phyloP scores from a whole-genome alignment of 2,329 filamentous ascomycete species.

The Colletotrichum kahawae region DNA sequence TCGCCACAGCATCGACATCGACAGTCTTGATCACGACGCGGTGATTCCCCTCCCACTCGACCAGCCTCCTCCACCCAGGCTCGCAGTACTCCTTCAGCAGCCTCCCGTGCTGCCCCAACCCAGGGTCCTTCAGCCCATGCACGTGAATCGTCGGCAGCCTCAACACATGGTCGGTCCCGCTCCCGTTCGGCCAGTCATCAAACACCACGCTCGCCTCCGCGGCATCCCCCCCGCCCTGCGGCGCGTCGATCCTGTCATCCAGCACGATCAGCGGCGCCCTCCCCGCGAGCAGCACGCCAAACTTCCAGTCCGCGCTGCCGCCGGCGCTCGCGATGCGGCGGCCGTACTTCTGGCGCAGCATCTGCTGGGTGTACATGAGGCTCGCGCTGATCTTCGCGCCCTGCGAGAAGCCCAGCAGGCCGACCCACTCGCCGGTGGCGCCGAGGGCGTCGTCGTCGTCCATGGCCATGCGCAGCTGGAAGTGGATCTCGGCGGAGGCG shows the following conservation, averaged over 20 bases:
- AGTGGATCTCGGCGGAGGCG: slow-evolving; percentile 44
- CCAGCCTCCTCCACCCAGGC: slow-evolving; percentile 53
- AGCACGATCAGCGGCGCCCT: slow-evolving; percentile 63
- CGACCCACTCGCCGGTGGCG: slow-evolving; percentile 64
- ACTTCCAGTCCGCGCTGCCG: slow-evolving; percentile 52
- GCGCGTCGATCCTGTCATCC: slow-evolving; percentile 36
- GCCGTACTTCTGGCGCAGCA: slow-evolving; percentile 43
- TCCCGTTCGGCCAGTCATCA: slow-evolving; percentile 47
- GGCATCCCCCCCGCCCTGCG: slow-evolving; percentile 26
- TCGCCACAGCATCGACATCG: slow-evolving; percentile 65
- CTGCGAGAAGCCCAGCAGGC: slow-evolving; percentile 69
- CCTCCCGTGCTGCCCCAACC: slow-evolving; percentile 62
- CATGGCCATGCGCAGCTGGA: slow-evolving; percentile 51
- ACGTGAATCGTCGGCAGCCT: slow-evolving; percentile 69
- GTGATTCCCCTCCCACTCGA: slow-evolving; percentile 79
- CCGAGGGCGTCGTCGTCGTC: slow-evolving; percentile 47
- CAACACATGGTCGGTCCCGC: slow-evolving; percentile 49
- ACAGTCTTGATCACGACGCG: slow-evolving; percentile 70
- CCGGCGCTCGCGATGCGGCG: slow-evolving; percentile 26
- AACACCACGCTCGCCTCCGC: slow-evolving; percentile 39
- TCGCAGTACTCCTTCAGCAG: slow-evolving; percentile 65
- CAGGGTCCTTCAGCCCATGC: slow-evolving; percentile 66
- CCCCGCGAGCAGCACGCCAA: slow-evolving; percentile 67
- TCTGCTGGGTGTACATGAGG: slow-evolving; percentile 67
- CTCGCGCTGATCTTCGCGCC: slow-evolving; percentile 67